A percentile compares a stretch with the other conserved stretches of the same genome.
phyloP scores from a whole-genome alignment of 805 yeast species.

The Candida ortonii region DNA sequence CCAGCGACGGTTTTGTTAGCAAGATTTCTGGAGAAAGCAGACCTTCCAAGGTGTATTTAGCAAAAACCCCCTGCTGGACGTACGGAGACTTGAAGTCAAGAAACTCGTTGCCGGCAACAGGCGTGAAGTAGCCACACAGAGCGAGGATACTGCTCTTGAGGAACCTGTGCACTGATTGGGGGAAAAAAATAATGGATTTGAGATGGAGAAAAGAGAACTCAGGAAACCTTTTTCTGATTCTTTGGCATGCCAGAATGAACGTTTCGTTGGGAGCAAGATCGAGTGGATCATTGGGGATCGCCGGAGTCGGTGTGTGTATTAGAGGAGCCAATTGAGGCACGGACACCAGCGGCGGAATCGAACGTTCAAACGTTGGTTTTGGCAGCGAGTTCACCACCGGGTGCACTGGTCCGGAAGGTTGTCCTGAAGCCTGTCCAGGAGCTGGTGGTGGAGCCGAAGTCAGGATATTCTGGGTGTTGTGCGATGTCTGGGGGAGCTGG shows the following conservation, averaged over 20 bases:
- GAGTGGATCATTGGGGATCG: too few species aligned
- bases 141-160: slow-evolving; percentile 7
- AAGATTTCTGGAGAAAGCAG: slow-evolving; percentile 1
- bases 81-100: slow-evolving; percentile 2
- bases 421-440: too few species aligned
- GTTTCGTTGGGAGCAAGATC: too few species aligned
- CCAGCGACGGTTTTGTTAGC: slow-evolving; percentile 5
- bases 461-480: too few species aligned
- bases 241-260: slow-evolving; percentile 3
- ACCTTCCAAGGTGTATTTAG: slow-evolving; percentile 1
- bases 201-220: slow-evolving; percentile 6
- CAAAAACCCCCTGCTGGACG: slow-evolving; percentile 4
- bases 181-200: slow-evolving; percentile 7
- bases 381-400: too few species aligned
- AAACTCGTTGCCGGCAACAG: slow-evolving; percentile 1
- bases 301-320: too few species aligned
- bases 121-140: slow-evolving; percentile 8
- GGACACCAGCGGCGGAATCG: too few species aligned
- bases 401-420: too few species aligned
- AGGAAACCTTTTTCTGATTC: slow-evolving; percentile 5
- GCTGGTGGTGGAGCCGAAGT: too few species aligned
- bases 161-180: slow-evolving; percentile 2
- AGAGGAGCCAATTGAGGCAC: too few species aligned
- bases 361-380: too few species aligned
- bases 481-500: too few species aligned